phyloP scores from a whole-genome alignment of 345 rosid species.

The Populus davidiana region DNA sequence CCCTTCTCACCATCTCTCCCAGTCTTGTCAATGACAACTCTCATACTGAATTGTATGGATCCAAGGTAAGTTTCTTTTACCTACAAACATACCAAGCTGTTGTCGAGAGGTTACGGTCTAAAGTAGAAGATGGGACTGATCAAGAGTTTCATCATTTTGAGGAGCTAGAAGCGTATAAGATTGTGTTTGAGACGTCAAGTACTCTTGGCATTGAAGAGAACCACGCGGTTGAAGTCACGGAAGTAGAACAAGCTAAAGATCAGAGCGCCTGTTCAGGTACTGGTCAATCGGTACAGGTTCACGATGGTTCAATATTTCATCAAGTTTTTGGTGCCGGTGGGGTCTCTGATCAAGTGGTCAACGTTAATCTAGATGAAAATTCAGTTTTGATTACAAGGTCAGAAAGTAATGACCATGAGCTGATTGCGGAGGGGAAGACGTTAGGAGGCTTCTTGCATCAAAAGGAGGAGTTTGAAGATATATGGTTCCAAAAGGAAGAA shows the following conservation, averaged over 20 bases:
- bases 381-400: not conserved
- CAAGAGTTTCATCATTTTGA: constrained; percentile 28
- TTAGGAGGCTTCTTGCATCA: constrained; percentile 40
- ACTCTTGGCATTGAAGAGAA: constrained; percentile 25
- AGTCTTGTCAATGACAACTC: constrained; percentile 19
- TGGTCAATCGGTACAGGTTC: constrained; percentile 17
- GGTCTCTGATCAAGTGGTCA: not conserved
- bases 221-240: constrained; percentile 10
- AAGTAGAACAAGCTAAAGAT: constrained; percentile 18
- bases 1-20: constrained; percentile 49
- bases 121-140: constrained; percentile 32
- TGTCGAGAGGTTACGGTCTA: constrained; percentile 38
- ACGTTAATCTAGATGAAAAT: not conserved
- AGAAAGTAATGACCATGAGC: constrained; percentile 1
- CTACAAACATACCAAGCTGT: constrained; percentile 37
- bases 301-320: constrained; percentile 23
- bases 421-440: constrained; percentile 28
- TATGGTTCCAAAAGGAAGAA: constrained; percentile 29
- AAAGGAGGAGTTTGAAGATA: constrained; percentile 27
- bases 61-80: constrained; percentile 37
- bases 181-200: constrained; percentile 48
- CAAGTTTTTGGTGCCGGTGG: not conserved
- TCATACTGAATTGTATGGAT: constrained; percentile 27
- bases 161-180: constrained; percentile 61
- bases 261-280: not conserved